These are phyloP conservation scores for Coffea eugenioides DNA, from an alignment of 257 asterid species.

Conservation along the genomic window DNA sequence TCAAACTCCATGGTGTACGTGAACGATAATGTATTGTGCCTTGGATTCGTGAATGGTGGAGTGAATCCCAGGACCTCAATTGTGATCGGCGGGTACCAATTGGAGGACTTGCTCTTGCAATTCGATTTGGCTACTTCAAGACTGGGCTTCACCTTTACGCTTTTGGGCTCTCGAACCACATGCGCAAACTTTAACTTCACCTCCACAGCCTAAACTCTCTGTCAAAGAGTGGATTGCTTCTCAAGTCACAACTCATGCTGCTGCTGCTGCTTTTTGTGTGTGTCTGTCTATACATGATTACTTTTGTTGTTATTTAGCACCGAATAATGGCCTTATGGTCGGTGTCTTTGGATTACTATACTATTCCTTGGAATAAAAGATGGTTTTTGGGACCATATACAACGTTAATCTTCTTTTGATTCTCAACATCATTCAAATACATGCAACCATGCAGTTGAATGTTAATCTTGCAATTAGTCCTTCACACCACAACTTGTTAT, in stretches of 20 bases:
- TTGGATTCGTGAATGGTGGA: slow-evolving; percentile 58
- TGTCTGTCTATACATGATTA: not conserved
- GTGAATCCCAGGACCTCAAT: slow-evolving; percentile 45
- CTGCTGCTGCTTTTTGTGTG: no score
- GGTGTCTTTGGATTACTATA: not conserved
- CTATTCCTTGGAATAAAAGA: not conserved
- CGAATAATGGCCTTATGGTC: not conserved
- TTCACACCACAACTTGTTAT: no score
- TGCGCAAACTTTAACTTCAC: slow-evolving; percentile 81
- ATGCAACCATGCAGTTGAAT: no score
- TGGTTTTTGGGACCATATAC: no score
- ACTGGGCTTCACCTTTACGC: slow-evolving; percentile 50
- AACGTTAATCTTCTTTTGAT: no score
- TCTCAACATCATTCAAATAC: no score
- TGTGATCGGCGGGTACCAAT: slow-evolving; percentile 57
- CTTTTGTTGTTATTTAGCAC: no score
- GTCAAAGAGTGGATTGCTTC: not conserved
- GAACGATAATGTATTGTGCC: slow-evolving; percentile 39
- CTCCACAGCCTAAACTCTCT: slow-evolving; percentile 18
- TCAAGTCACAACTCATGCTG: not conserved
- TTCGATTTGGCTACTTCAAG: slow-evolving; percentile 62
- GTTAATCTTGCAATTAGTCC: no score
- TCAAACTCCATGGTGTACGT: slow-evolving; percentile 60
- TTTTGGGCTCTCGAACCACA: slow-evolving; percentile 43
- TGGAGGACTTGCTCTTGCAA: slow-evolving; percentile 52